Percentiles rank a stretch among this genome's conserved stretches.
Conservation (phyloP, 805 yeast genomes). For the Teunomyces stri region DNA sequence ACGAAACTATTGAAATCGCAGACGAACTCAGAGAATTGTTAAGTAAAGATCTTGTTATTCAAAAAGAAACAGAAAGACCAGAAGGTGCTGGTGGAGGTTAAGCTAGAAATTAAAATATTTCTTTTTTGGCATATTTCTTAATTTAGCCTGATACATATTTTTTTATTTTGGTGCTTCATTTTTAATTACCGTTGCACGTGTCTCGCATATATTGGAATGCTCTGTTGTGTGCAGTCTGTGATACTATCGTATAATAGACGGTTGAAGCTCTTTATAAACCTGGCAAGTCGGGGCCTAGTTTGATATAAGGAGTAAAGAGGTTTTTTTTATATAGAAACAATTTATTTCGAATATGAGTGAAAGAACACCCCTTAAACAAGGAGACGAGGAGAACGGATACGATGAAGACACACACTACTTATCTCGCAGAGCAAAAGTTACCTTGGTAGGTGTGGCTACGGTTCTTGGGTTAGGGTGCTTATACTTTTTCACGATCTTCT, state of each 20-base stretch:
- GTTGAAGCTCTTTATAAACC: background rate
- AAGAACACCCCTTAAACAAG: slow-evolving; percentile 12
- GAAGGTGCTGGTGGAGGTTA: slow-evolving; percentile 48
- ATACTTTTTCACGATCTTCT: slow-evolving; percentile 29
- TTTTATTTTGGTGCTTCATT: too few relatives aligned
- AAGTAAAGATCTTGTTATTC: slow-evolving; percentile 58
- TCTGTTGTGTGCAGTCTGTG: background rate
- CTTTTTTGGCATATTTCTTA: background rate
- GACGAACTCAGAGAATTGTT: slow-evolving; percentile 60
- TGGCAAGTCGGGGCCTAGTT: background rate
- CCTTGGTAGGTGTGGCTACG: slow-evolving; percentile 12
- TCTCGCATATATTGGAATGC: too few relatives aligned
- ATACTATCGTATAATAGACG: background rate
- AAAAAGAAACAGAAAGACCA: slow-evolving; percentile 53
- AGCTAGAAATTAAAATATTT: background rate
- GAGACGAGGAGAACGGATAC: slow-evolving; percentile 15
- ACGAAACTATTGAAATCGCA: slow-evolving; percentile 33
- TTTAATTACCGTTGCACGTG: background rate
- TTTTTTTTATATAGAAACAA: background rate
- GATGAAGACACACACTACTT: slow-evolving; percentile 14
- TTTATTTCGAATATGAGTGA: slow-evolving; percentile 6
- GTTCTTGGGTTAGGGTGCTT: slow-evolving; percentile 14
- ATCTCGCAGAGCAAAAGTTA: slow-evolving; percentile 12
- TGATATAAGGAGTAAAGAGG: background rate
- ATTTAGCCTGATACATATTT: background rate